Evolutionary conservation across 345 rosid genomes (phyloP).

Genomic region (Stellera chamaejasme): DNA sequence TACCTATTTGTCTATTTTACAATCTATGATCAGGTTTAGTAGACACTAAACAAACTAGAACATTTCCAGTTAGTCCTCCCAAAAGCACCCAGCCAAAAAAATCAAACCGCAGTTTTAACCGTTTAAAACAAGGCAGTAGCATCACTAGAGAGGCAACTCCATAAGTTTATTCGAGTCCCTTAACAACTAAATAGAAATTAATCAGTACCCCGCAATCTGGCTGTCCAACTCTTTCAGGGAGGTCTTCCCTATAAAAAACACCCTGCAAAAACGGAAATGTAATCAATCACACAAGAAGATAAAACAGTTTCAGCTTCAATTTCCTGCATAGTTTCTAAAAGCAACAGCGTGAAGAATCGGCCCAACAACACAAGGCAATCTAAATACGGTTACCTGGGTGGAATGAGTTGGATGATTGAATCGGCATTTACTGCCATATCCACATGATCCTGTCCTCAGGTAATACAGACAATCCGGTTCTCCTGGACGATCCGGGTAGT

Average conservation of each 20-base stretch:
- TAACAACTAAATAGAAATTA: not conserved
- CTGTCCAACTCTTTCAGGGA: slow-evolving; percentile 64
- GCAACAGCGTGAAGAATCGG: too few relatives aligned
- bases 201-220: slow-evolving; percentile 69
- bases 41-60: too few relatives aligned
- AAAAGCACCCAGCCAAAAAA: too few relatives aligned
- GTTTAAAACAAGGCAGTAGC: not conserved
- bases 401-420: slow-evolving; percentile 60
- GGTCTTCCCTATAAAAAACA: slow-evolving; percentile 39
- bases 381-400: slow-evolving; percentile 32
- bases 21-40: too few relatives aligned
- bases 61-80: too few relatives aligned
- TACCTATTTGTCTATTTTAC: too few relatives aligned
- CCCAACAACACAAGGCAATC: not conserved
- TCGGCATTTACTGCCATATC: slow-evolving; percentile 64
- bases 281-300: slow-evolving; percentile 10
- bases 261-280: slow-evolving; percentile 24
- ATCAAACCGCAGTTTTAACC: too few relatives aligned
- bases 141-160: slow-evolving; percentile 1
- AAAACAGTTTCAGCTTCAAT: too few relatives aligned
- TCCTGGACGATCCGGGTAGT: slow-evolving; percentile 73
- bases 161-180: too few relatives aligned
- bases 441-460: slow-evolving; percentile 62
- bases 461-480: slow-evolving; percentile 59
- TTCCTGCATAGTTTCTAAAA: too few relatives aligned